Conservation (phyloP, 345 rosid species). For the Populus ilicifolia region DNA sequence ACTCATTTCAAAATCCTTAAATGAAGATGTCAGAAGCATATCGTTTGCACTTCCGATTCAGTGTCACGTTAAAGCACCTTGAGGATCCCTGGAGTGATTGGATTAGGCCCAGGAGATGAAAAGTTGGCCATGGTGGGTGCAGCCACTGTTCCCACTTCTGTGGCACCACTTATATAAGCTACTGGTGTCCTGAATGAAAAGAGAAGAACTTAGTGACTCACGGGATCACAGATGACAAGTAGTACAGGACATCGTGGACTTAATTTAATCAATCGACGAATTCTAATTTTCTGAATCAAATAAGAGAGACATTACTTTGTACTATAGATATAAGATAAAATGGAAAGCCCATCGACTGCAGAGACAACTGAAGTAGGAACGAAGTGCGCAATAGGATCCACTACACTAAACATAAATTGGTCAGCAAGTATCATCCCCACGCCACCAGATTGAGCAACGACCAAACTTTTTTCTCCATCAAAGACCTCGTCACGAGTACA, state of each 20-base stretch:
- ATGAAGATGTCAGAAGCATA: too few species aligned
- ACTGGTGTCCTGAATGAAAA: constrained; percentile 3
- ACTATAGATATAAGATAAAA: constrained; percentile 7
- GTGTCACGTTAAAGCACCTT: not conserved
- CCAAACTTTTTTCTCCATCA: constrained; percentile 6
- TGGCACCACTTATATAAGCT: constrained; percentile 19
- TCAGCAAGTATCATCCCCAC: constrained; percentile 19
- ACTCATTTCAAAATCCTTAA: too few species aligned
- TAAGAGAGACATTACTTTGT: not conserved
- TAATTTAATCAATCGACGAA: too few species aligned
- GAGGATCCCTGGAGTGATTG: constrained; percentile 9
- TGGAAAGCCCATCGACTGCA: too few species aligned
- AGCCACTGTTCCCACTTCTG: constrained; percentile 6
- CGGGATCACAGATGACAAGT: not conserved
- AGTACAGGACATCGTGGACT: not conserved
- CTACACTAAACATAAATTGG: not conserved
- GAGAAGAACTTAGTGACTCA: too few species aligned
- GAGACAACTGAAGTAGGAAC: too few species aligned
- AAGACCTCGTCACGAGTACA: not conserved
- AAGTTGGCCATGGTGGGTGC: not conserved
- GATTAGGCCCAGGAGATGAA: constrained; percentile 21
- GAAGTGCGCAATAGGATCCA: too few species aligned
- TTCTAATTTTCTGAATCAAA: too few species aligned
- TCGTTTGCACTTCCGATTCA: too few species aligned
- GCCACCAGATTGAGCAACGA: constrained; percentile 16